Percentiles rank a stretch among this genome's conserved stretches.
These are phyloP conservation scores for Luvunga scandens DNA, from an alignment of 345 rosid species.

Conservation along the genomic window DNA sequence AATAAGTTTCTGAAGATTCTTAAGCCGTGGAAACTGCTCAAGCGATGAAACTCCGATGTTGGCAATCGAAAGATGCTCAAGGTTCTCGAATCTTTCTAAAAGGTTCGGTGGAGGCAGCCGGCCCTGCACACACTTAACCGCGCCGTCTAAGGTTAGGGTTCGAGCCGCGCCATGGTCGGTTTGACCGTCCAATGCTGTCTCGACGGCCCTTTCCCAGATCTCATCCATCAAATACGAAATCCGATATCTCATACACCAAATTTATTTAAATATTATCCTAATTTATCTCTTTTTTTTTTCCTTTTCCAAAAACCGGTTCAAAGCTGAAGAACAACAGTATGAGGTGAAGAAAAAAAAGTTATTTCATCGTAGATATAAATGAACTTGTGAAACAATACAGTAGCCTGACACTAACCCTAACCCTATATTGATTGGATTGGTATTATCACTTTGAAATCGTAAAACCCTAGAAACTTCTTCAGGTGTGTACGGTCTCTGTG, in stretches of 20 bases:
- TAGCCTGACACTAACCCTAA: constrained; percentile 1
- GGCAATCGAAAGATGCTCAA: constrained; percentile 66
- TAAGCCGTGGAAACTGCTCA: constrained; percentile 64
- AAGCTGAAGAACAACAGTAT: neutral
- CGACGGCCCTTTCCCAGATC: constrained; percentile 82
- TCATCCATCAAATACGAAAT: constrained; percentile 54
- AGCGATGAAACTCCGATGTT: constrained; percentile 60
- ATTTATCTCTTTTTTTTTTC: neutral
- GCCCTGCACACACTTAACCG: constrained; percentile 68
- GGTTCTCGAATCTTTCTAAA: constrained; percentile 57
- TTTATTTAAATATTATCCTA: neutral
- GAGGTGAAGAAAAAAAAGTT: neutral
- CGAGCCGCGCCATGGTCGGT: constrained; percentile 41
- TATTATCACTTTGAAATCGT: neutral
- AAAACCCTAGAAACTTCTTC: constrained; percentile 23
- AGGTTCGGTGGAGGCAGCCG: constrained; percentile 51
- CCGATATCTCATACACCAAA: constrained; percentile 26
- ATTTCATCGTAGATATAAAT: neutral
- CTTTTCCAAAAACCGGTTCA: neutral
- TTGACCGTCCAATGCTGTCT: constrained; percentile 61
- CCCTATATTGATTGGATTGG: neutral
- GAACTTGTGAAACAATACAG: neutral
- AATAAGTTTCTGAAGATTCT: constrained; percentile 56
- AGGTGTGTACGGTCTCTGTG: constrained; percentile 15
- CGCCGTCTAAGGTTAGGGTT: constrained; percentile 65